Evolutionary conservation across 176 grass and related monocot genomes (phyloP).

Genomic region (Neostapfia colusana): DNA sequence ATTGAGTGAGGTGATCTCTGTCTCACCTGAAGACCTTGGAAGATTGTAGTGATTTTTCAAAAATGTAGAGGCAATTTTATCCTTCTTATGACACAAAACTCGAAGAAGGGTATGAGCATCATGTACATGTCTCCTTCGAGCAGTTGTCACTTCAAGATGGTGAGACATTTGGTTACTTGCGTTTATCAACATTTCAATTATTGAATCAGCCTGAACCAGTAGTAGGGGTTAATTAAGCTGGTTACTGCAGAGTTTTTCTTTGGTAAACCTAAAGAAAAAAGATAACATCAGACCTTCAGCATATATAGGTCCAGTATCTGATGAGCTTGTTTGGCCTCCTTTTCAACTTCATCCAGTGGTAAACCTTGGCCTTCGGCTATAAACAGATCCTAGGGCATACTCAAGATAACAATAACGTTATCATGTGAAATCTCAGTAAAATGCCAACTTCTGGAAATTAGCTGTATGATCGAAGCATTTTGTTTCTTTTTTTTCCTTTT

Average conservation of each 20-base stretch:
- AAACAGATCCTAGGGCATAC: conserved; percentile 71
- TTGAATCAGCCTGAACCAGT: conserved; percentile 59
- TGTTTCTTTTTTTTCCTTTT: conserved; percentile 13
- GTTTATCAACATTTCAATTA: conserved; percentile 80
- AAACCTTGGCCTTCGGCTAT: conserved; percentile 94
- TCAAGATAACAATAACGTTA: conserved; percentile 20
- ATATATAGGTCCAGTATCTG: conserved; percentile 77
- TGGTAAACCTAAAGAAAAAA: conserved; percentile 34
- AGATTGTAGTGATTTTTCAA: conserved; percentile 88
- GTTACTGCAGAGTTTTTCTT: not conserved
- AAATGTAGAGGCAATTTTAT: conserved; percentile 73
- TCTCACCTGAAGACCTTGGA: conserved; percentile 85
- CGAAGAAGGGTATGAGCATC: conserved; percentile 81
- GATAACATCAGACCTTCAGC: conserved; percentile 59
- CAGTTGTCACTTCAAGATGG: conserved; percentile 44
- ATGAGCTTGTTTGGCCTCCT: conserved; percentile 62
- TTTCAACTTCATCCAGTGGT: conserved; percentile 67
- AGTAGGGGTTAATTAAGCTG: conserved; percentile 6
- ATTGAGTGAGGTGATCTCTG: not conserved
- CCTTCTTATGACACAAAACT: conserved; percentile 95
- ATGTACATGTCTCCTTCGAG: conserved; percentile 53
- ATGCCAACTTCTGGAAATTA: conserved; percentile 22
- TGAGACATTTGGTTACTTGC: conserved; percentile 66
- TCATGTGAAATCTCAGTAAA: not conserved
- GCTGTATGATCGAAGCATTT: not conserved